Conservation (phyloP, 108 stramenopile species). For the Cyclotella baltica region DNA sequence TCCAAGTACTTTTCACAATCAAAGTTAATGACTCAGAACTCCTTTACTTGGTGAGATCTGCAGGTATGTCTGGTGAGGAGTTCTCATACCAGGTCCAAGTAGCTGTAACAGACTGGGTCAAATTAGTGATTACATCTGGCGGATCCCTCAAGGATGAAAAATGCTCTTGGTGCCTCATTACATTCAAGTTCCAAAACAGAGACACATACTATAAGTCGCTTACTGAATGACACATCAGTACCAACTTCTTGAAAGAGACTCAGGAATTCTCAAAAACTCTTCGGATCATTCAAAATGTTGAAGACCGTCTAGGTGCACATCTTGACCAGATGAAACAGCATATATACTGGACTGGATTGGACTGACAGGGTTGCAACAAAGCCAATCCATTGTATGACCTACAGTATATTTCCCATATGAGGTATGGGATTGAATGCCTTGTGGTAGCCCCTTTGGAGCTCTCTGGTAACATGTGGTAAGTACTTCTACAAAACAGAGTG, state of each 20-base stretch:
- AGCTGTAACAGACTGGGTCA: neutral
- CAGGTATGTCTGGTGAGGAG: neutral
- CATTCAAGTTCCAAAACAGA: neutral
- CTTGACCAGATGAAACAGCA: neutral
- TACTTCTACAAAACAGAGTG: no score
- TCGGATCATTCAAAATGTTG: neutral
- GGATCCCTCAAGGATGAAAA: neutral
- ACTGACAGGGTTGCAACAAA: neutral
- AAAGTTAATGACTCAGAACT: conserved; percentile 5
- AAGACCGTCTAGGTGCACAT: neutral
- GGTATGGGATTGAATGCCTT: neutral
- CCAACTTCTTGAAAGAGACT: neutral
- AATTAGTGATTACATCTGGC: neutral
- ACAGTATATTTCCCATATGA: neutral
- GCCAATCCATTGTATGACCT: neutral
- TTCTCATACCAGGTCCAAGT: neutral
- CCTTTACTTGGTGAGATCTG: neutral
- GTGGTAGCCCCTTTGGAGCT: neutral
- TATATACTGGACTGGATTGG: neutral
- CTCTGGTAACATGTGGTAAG: neutral
- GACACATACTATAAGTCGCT: neutral
- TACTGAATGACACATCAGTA: neutral
- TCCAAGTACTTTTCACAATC: neutral
- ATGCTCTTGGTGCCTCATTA: neutral
- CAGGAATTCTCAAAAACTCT: neutral